Conservation (phyloP, 805 yeast species). For the Sungouiozyma intestinalis region DNA sequence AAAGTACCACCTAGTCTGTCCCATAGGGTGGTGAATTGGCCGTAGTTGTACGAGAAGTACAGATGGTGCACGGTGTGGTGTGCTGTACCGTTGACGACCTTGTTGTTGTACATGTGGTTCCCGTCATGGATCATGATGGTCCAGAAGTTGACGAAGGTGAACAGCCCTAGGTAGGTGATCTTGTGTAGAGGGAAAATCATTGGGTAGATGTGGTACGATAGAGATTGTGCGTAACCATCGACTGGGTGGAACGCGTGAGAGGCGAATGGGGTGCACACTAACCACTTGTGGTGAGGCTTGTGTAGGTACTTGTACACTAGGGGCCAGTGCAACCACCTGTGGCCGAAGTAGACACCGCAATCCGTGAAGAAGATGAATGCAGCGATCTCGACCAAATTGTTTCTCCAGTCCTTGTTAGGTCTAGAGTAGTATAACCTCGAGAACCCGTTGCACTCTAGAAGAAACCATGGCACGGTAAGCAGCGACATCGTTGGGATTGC, state of each 20-base stretch:
- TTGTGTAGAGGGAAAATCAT: slow-evolving; percentile 88
- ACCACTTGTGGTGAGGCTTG: slow-evolving; percentile 99
- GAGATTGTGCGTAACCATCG: slow-evolving; percentile 86
- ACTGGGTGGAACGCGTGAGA: slow-evolving; percentile 98
- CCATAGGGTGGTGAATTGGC: slow-evolving; percentile 97
- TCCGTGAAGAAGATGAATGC: slow-evolving; percentile 87
- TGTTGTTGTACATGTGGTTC: slow-evolving; percentile 85
- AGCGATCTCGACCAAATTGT: slow-evolving; percentile 59
- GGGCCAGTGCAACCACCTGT: slow-evolving; percentile 92
- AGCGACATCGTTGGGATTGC: slow-evolving; percentile 87
- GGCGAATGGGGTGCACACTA: slow-evolving; percentile 96
- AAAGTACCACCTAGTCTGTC: slow-evolving; percentile 92
- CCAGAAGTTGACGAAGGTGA: slow-evolving; percentile 94
- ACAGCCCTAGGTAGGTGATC: slow-evolving; percentile 66
- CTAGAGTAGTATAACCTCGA: slow-evolving; percentile 65
- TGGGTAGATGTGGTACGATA: slow-evolving; percentile 91
- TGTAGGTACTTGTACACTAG: slow-evolving; percentile 74
- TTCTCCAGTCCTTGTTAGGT: slow-evolving; percentile 53
- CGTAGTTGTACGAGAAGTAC: slow-evolving; percentile 95
- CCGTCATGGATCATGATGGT: slow-evolving; percentile 99
- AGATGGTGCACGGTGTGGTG: slow-evolving; percentile 96
- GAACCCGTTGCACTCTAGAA: slow-evolving; percentile 73
- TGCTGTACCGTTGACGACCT: slow-evolving; percentile 93
- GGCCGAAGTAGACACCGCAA: slow-evolving; percentile 82
- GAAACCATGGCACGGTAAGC: slow-evolving; percentile 83